Percentiles rank a stretch among this genome's conserved stretches.
phyloP scores from a whole-genome alignment of 2,329 filamentous ascomycete genomes.

The Hypoxylon rubiginosum region DNA sequence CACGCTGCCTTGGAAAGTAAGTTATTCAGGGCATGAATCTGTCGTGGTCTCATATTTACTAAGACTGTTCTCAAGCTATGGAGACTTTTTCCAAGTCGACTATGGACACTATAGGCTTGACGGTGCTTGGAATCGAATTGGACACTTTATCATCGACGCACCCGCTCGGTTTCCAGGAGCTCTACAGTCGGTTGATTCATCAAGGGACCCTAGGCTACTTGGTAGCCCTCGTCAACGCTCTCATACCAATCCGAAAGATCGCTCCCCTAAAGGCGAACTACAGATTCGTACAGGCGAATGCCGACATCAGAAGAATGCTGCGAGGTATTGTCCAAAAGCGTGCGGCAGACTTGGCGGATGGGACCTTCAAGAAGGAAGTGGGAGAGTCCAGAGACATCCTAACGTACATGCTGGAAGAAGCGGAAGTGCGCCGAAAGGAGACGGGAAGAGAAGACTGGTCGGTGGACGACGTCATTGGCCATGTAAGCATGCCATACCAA shows the following conservation, averaged over 20 bases:
- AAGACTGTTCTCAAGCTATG: slow-evolving; percentile 42
- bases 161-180: slow-evolving; percentile 46
- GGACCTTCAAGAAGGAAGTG: slow-evolving; percentile 39
- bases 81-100: slow-evolving; percentile 50
- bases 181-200: slow-evolving; percentile 52
- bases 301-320: slow-evolving; percentile 53
- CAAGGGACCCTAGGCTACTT: slow-evolving; percentile 47
- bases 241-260: slow-evolving; percentile 52
- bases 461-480: slow-evolving; percentile 51
- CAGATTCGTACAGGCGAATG: slow-evolving; percentile 53
- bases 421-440: slow-evolving; percentile 37
- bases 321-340: slow-evolving; percentile 51
- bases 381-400: slow-evolving; percentile 45
- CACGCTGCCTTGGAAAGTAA: slow-evolving; percentile 48
- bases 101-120: slow-evolving; percentile 54
- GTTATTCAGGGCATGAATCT: neutral
- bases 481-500: slow-evolving; percentile 44
- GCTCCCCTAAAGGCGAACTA: slow-evolving; percentile 57
- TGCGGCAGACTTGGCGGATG: slow-evolving; percentile 46
- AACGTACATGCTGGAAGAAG: slow-evolving; percentile 52
- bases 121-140: slow-evolving; percentile 54
- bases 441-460: slow-evolving; percentile 48
- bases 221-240: slow-evolving; percentile 52
- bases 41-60: neutral
- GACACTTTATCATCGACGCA: slow-evolving; percentile 45